These are phyloP conservation scores for Fusarium chlamydosporum DNA, from an alignment of 2,329 filamentous ascomycete genomes.

Conservation along the genomic window DNA sequence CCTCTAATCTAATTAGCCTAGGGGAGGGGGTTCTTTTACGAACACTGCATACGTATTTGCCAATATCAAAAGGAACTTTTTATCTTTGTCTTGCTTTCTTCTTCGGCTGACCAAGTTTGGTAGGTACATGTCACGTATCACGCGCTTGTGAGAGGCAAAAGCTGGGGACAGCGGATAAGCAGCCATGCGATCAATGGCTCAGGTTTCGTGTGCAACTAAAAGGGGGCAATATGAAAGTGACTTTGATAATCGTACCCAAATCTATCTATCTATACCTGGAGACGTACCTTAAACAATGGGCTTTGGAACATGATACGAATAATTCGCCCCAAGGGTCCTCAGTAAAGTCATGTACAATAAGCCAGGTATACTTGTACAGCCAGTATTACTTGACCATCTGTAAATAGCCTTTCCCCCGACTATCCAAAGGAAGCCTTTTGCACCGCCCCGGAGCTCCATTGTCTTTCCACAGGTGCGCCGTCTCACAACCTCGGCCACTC, in stretches of 20 bases:
- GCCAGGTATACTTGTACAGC: background rate
- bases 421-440: conserved; percentile 8
- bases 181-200: conserved; percentile 21
- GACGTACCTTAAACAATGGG: conserved; percentile 2
- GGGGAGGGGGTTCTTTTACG: conserved; percentile 8
- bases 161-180: conserved; percentile 19
- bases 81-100: background rate
- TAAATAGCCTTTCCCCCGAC: conserved; percentile 12
- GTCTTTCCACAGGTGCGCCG: conserved; percentile 2
- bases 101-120: background rate
- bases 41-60: conserved; percentile 9
- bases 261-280: background rate
- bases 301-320: conserved; percentile 2
- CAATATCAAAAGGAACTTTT: too few relatives aligned
- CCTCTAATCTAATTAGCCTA: conserved; percentile 41
- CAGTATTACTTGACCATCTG: background rate
- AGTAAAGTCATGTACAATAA: conserved; percentile 1
- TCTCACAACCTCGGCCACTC: conserved; percentile 31
- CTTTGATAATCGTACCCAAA: conserved; percentile 11
- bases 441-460: conserved; percentile 20
- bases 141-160: conserved; percentile 21
- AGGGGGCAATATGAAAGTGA: conserved; percentile 23
- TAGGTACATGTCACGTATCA: background rate
- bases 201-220: conserved; percentile 14
- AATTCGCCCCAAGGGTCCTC: conserved; percentile 16